A percentile compares a stretch with the other conserved stretches of the same genome.
Conservation (phyloP, 2,329 filamentous ascomycete genomes). For the Fusarium albosuccineum region DNA sequence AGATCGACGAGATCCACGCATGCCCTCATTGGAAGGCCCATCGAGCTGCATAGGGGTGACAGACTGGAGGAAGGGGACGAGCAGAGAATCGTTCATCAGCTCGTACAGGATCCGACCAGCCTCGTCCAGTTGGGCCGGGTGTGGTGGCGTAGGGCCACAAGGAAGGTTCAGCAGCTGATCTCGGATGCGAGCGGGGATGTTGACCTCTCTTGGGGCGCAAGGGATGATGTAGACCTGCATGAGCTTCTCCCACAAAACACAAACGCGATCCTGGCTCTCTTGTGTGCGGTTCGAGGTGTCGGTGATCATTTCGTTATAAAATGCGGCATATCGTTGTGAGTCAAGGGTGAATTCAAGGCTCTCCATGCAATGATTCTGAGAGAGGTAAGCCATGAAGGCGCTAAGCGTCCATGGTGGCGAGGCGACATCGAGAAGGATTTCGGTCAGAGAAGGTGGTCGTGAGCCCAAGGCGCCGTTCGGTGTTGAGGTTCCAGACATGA, state of each 20-base stretch:
- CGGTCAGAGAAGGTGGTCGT: slow-evolving; percentile 77
- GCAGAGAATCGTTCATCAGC: slow-evolving; percentile 96
- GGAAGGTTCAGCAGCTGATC: slow-evolving; percentile 77
- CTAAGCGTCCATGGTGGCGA: slow-evolving; percentile 90
- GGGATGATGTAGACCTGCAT: slow-evolving; percentile 91
- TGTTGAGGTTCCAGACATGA: slow-evolving; percentile 58
- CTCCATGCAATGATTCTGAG: slow-evolving; percentile 96
- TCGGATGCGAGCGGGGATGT: slow-evolving; percentile 87
- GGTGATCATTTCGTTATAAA: slow-evolving; percentile 60
- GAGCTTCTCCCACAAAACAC: slow-evolving; percentile 87
- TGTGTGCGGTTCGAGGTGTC: slow-evolving; percentile 53
- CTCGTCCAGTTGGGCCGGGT: slow-evolving; percentile 81
- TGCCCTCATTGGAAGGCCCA: slow-evolving; percentile 52
- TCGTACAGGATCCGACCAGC: slow-evolving; percentile 93
- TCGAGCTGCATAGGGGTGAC: slow-evolving; percentile 57
- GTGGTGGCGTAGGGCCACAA: slow-evolving; percentile 72
- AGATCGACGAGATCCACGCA: slow-evolving; percentile 60
- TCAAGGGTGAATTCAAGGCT: slow-evolving; percentile 98
- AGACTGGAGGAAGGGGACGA: slow-evolving; percentile 89
- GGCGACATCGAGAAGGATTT: slow-evolving; percentile 89
- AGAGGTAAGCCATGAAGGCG: slow-evolving; percentile 96
- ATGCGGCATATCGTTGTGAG: slow-evolving; percentile 82
- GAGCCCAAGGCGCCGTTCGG: slow-evolving; percentile 50
- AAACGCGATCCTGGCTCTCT: slow-evolving; percentile 73
- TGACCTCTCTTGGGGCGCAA: slow-evolving; percentile 88